These are phyloP conservation scores for Populus alba DNA, from an alignment of 345 rosid genomes.

Conservation along the genomic window DNA sequence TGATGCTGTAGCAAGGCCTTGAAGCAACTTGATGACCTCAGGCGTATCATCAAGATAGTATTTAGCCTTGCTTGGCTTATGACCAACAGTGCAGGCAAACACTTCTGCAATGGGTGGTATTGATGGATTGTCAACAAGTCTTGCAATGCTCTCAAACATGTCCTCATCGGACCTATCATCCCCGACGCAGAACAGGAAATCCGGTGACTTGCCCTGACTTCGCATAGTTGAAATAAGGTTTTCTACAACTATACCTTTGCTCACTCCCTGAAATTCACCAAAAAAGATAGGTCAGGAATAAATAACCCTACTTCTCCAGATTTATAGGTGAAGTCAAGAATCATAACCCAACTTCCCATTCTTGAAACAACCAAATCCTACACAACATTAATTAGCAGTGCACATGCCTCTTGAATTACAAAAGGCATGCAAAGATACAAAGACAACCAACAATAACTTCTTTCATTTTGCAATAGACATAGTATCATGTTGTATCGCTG, in stretches of 20 bases:
- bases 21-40: slow-evolving; percentile 59
- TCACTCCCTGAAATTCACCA: slow-evolving; percentile 52
- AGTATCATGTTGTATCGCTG: neutral
- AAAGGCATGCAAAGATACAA: neutral
- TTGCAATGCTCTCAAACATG: slow-evolving; percentile 68
- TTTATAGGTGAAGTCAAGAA: neutral
- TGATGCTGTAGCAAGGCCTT: slow-evolving; percentile 44
- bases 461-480: neutral
- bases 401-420: neutral
- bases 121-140: slow-evolving; percentile 34
- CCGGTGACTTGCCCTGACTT: slow-evolving; percentile 49
- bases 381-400: neutral
- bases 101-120: slow-evolving; percentile 47
- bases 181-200: slow-evolving; percentile 73
- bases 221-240: slow-evolving; percentile 54
- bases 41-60: slow-evolving; percentile 68
- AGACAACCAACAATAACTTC: neutral
- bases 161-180: slow-evolving; percentile 87
- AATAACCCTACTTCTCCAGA: neutral
- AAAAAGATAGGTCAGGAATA: neutral
- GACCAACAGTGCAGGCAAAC: slow-evolving; percentile 80
- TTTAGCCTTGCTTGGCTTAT: slow-evolving; percentile 85
- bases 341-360: neutral
- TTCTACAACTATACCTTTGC: slow-evolving; percentile 71
- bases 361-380: neutral